Conservation (phyloP, 106 monocot species). For the Dioscorea dumetorum region DNA sequence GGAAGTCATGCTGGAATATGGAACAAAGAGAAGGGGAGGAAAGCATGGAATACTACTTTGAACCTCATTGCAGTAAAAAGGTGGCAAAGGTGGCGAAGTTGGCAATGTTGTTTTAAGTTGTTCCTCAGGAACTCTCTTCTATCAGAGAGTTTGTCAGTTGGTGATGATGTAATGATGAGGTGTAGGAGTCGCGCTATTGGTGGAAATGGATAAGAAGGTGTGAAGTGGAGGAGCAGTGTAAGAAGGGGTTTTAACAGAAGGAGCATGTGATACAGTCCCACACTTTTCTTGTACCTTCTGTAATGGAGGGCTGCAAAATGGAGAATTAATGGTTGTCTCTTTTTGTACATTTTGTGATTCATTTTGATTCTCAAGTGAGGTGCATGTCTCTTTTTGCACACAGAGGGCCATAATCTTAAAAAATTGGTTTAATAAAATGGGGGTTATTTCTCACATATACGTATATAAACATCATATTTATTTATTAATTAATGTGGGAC, state of each 20-base stretch:
- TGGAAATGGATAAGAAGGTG: not conserved
- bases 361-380: not conserved
- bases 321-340: too few relatives aligned
- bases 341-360: not conserved
- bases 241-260: not conserved
- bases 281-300: not conserved
- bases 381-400: too few relatives aligned
- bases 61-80: constrained; percentile 1
- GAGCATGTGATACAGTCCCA: not conserved
- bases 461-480: too few relatives aligned
- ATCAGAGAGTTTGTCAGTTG: not conserved
- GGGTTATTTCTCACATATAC: too few relatives aligned
- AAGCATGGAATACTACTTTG: not conserved
- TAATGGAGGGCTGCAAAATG: not conserved
- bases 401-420: too few relatives aligned
- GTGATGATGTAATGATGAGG: not conserved
- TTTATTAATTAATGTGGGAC: too few relatives aligned
- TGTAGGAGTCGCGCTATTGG: not conserved
- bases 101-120: not conserved
- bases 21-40: not conserved
- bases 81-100: not conserved
- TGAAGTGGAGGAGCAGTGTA: not conserved
- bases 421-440: too few relatives aligned
- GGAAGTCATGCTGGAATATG: constrained; percentile 1
- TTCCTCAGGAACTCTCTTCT: not conserved